phyloP scores from a whole-genome alignment of 2,329 filamentous ascomycete species.

The Neofusicoccum sp. region DNA sequence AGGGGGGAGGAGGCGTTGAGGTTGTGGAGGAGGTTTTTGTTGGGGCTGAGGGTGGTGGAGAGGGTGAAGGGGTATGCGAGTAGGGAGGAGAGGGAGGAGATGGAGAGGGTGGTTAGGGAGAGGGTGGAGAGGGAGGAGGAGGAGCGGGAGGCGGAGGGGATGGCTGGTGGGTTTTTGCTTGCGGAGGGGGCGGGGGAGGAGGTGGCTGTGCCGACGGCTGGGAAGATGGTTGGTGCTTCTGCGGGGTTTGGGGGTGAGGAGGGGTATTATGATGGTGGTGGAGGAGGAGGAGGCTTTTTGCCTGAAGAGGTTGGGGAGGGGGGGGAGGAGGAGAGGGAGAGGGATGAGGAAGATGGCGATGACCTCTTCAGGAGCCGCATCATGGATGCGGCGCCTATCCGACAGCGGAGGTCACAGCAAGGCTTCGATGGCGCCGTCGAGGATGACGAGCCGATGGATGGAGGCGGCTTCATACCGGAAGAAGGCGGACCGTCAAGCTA shows the following conservation, averaged over 20 bases:
- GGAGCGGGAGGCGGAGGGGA: constrained; percentile 18
- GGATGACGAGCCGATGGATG: background rate
- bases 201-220: constrained; percentile 26
- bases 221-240: background rate
- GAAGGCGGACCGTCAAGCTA: constrained; percentile 21
- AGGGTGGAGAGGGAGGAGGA: constrained; percentile 21
- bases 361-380: background rate
- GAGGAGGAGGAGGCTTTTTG: constrained; percentile 22
- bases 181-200: constrained; percentile 53
- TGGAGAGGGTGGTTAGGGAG: constrained; percentile 22
- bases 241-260: background rate
- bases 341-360: background rate
- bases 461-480: constrained; percentile 23
- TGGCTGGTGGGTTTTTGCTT: constrained; percentile 41
- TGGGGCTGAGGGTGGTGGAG: constrained; percentile 67
- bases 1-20: constrained; percentile 51
- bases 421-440: background rate
- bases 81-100: constrained; percentile 26
- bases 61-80: constrained; percentile 60
- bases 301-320: constrained; percentile 26
- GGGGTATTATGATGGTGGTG: constrained; percentile 5
- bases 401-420: background rate
- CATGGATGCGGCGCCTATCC: background rate
- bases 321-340: background rate
- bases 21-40: constrained; percentile 59